Evolutionary conservation across 352 stramenopile species (phyloP).

Genomic region (Phytopythium kandeliae): DNA sequence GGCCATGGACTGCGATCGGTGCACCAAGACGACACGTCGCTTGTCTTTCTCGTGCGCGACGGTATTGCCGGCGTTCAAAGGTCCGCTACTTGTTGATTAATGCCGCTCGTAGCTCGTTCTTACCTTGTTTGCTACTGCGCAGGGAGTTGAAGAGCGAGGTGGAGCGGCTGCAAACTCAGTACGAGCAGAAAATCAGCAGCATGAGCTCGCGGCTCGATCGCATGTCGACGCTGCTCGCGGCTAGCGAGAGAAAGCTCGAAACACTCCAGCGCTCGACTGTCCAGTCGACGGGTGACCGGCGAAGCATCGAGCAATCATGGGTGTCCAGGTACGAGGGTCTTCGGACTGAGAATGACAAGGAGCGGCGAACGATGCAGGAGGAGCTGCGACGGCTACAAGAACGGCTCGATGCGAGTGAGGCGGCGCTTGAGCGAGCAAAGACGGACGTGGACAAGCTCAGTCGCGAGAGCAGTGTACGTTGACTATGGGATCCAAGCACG

Average conservation of each 20-base stretch:
- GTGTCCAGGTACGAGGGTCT: constrained; percentile 36
- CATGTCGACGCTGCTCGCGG: constrained; percentile 30
- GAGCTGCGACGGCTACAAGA: constrained; percentile 31
- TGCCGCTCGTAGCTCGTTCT: background rate
- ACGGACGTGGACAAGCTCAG: constrained; percentile 25
- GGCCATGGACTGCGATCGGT: constrained; percentile 5
- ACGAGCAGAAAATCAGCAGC: constrained; percentile 35
- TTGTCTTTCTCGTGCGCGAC: constrained; percentile 24
- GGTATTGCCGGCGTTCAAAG: constrained; percentile 27
- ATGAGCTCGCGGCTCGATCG: constrained; percentile 37
- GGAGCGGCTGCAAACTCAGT: constrained; percentile 25
- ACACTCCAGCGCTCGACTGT: constrained; percentile 33
- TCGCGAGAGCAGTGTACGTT: constrained; percentile 18
- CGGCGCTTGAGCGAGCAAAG: constrained; percentile 22
- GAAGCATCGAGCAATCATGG: constrained; percentile 35
- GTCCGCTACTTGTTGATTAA: constrained; percentile 7
- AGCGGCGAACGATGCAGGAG: constrained; percentile 35
- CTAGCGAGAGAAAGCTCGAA: constrained; percentile 46
- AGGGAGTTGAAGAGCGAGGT: constrained; percentile 43
- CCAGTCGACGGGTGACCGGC: constrained; percentile 38
- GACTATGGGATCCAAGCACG: too few species aligned
- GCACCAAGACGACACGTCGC: constrained; percentile 5
- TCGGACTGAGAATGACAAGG: constrained; percentile 32
- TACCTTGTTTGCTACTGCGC: background rate
- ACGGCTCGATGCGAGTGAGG: constrained; percentile 24